These are phyloP conservation scores for Xylariaceae sp. DNA, from an alignment of 2,329 filamentous ascomycete genomes.

Conservation along the genomic window DNA sequence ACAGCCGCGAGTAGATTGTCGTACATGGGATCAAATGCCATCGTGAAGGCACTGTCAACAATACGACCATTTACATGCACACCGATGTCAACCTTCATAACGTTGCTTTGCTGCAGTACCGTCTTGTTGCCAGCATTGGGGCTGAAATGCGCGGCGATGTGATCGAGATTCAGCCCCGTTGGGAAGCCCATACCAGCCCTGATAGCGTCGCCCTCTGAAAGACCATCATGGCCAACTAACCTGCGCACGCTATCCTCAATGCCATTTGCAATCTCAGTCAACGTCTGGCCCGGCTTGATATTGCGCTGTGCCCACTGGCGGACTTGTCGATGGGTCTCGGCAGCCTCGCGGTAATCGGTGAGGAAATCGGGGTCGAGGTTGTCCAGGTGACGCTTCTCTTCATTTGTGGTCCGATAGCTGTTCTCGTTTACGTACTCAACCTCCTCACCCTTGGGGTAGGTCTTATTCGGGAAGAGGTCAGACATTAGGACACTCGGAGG, in stretches of 20 bases:
- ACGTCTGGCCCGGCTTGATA: conserved; percentile 79
- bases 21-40: conserved; percentile 76
- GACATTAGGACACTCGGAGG: conserved; percentile 77
- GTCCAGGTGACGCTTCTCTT: conserved; percentile 84
- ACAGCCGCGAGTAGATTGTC: conserved; percentile 77
- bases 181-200: conserved; percentile 87
- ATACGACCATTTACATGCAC: conserved; percentile 82
- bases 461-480: conserved; percentile 73
- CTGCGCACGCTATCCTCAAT: conserved; percentile 84
- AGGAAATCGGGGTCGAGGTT: conserved; percentile 81
- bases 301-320: conserved; percentile 81
- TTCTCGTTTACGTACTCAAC: conserved; percentile 81
- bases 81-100: conserved; percentile 84
- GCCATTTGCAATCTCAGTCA: conserved; percentile 84
- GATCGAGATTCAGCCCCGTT: conserved; percentile 81
- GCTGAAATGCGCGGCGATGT: conserved; percentile 85
- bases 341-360: conserved; percentile 79
- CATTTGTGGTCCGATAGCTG: conserved; percentile 76
- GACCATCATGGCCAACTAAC: conserved; percentile 75
- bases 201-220: conserved; percentile 79
- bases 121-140: conserved; percentile 87
- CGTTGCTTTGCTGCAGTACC: conserved; percentile 72
- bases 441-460: conserved; percentile 79
- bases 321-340: conserved; percentile 89
- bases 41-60: conserved; percentile 81